Evolutionary conservation across 163 green algal genomes (phyloP), one percentile per base, ranked within the genome.

Genomic region (Chloromonas sp.): DNA sequence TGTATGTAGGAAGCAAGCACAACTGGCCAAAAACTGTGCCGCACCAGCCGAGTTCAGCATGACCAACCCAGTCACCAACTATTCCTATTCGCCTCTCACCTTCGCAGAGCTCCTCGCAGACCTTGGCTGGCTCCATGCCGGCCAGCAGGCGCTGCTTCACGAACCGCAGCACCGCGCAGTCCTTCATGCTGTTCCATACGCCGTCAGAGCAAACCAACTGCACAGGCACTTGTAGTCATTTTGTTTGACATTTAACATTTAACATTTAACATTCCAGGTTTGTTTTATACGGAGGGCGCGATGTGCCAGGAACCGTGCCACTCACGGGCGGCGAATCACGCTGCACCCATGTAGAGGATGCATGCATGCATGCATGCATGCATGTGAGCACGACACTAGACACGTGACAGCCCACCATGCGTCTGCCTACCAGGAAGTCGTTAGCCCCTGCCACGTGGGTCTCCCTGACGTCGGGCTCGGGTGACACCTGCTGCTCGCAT

Each of bases 371-470:
- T 76, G 66, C 66, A 36, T 36, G 36, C 36, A 36, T 36, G 36
- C 36, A 36, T 36, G 36, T 36, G 36, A 36, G 36, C 36, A 36
- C 36, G 36, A 36, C 36, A 36, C 36, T 36, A 36, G 36, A 36
- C 66, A 11, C 66, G 8, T 76, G 66, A 76, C 8, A 11, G 66
- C 8, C 66, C 66, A 76, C 5, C 66, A 76, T 76, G 66, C 5
- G 8, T 76, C 11, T 76, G 66, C 81, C 36, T 70, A 98, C 85
- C 78, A 97, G 83, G 91, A 99, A 99, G 66, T 97, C 94, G 71
- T 94, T 92, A 36, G 90, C 91, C 1, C 81, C 66, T 71, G 90
- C 81, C 70, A 97, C 87, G n/a, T 86, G 70, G 59, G 90, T 79
- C 58, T 84, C 76, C 58, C 87, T 83, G 58, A 97, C 87, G 80